phyloP scores from a whole-genome alignment of 2,329 filamentous ascomycete species.

The Helotiales sp. region DNA sequence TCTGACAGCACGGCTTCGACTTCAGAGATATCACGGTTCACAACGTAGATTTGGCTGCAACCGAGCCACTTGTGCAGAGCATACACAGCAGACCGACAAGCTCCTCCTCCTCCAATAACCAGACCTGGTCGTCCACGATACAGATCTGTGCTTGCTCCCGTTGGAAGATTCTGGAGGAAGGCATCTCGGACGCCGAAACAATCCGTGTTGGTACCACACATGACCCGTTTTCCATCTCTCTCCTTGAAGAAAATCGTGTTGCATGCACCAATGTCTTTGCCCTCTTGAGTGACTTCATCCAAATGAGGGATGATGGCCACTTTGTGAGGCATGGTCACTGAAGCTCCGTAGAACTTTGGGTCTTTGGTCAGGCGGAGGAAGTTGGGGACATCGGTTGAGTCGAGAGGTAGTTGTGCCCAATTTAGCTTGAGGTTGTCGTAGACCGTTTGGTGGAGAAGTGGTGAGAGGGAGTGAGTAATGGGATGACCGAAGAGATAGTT shows the following conservation, averaged over 20 bases:
- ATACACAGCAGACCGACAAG: constrained; percentile 75
- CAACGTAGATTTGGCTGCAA: constrained; percentile 30
- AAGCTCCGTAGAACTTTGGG: constrained; percentile 68
- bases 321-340: constrained; percentile 85
- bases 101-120: constrained; percentile 69
- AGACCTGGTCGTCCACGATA: constrained; percentile 60
- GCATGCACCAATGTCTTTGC: constrained; percentile 73
- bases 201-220: constrained; percentile 75
- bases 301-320: constrained; percentile 74
- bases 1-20: constrained; percentile 30
- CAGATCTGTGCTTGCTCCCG: constrained; percentile 33
- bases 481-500: constrained; percentile 57
- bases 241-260: constrained; percentile 71
- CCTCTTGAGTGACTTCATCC: constrained; percentile 74
- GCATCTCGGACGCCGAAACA: constrained; percentile 72
- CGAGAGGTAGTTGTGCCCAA: constrained; percentile 58
- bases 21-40: constrained; percentile 30
- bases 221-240: constrained; percentile 21
- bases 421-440: constrained; percentile 54
- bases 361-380: constrained; percentile 59
- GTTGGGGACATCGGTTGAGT: constrained; percentile 54
- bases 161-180: constrained; percentile 49
- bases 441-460: constrained; percentile 57
- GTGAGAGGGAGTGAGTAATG: constrained; percentile 58
- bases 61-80: constrained; percentile 48